phyloP scores from a whole-genome alignment of 1,284 basidiomycete species.

The Fomitopsis betulina region DNA sequence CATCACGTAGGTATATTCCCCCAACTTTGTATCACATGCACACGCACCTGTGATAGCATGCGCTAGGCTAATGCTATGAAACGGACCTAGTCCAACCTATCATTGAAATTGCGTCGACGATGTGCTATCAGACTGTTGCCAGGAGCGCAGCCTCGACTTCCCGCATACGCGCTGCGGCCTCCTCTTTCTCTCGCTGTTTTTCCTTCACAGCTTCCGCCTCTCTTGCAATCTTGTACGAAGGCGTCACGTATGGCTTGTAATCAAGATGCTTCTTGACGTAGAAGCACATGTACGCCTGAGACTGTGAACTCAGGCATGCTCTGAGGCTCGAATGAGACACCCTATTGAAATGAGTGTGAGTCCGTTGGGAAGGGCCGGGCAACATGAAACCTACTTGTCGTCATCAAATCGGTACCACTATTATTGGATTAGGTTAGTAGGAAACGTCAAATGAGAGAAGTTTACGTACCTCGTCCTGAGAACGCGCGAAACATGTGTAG shows the following conservation, averaged over 20 bases:
- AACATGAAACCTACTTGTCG: constrained; percentile 59
- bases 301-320: constrained; percentile 59
- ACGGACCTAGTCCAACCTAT: background rate
- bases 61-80: constrained; percentile 1
- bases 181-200: constrained; percentile 55
- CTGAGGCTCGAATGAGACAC: constrained; percentile 68
- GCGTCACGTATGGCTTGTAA: constrained; percentile 66
- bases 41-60: background rate
- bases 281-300: constrained; percentile 85
- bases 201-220: constrained; percentile 65
- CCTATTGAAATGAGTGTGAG: constrained; percentile 31
- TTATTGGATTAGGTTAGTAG: constrained; percentile 10
- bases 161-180: constrained; percentile 46
- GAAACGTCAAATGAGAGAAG: background rate
- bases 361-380: background rate
- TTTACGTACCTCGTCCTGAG: constrained; percentile 62
- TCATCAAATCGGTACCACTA: constrained; percentile 97
- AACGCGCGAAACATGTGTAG: constrained; percentile 83
- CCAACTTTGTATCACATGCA: constrained; percentile 13
- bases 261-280: constrained; percentile 86
- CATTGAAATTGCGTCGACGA: background rate
- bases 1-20: constrained; percentile 13
- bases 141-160: constrained; percentile 62
- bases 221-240: constrained; percentile 66
- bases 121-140: constrained; percentile 33